These are phyloP conservation scores for Fusarium sarcochroum DNA, from an alignment of 2,329 filamentous ascomycete genomes.

Conservation along the genomic window DNA sequence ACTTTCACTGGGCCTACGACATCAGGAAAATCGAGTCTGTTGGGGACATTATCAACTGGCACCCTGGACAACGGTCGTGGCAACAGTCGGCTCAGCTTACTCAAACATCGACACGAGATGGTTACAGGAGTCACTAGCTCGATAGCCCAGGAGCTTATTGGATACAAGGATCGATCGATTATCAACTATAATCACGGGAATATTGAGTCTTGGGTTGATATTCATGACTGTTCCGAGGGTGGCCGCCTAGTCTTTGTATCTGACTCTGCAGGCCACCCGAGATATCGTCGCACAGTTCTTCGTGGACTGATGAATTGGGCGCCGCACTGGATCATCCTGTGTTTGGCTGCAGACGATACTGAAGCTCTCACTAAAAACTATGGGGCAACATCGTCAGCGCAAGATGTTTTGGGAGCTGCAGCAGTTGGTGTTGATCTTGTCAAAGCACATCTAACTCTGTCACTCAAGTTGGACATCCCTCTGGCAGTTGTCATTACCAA, in stretches of 20 bases:
- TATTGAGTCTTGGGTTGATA: constrained; percentile 93
- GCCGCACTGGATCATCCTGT: constrained; percentile 92
- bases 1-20: constrained; percentile 91
- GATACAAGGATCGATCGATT: constrained; percentile 75
- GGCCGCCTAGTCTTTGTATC: constrained; percentile 89
- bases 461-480: constrained; percentile 83
- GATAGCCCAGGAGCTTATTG: constrained; percentile 92
- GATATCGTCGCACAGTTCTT: constrained; percentile 89
- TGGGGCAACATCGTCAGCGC: constrained; percentile 63
- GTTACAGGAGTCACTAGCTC: constrained; percentile 93
- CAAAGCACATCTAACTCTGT: constrained; percentile 86
- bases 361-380: constrained; percentile 55
- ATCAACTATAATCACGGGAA: constrained; percentile 90
- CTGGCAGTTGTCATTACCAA: constrained; percentile 91
- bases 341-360: constrained; percentile 84
- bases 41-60: constrained; percentile 90
- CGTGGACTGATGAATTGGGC: constrained; percentile 95
- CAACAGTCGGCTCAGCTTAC: constrained; percentile 86
- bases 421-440: constrained; percentile 77
- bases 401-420: constrained; percentile 65
- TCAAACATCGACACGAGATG: constrained; percentile 95
- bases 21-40: constrained; percentile 90
- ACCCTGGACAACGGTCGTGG: constrained; percentile 92
- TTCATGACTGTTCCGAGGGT: constrained; percentile 81
- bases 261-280: constrained; percentile 91